Conservation (phyloP, 768 basidiomycete genomes). For the Boletus rex-veris region DNA sequence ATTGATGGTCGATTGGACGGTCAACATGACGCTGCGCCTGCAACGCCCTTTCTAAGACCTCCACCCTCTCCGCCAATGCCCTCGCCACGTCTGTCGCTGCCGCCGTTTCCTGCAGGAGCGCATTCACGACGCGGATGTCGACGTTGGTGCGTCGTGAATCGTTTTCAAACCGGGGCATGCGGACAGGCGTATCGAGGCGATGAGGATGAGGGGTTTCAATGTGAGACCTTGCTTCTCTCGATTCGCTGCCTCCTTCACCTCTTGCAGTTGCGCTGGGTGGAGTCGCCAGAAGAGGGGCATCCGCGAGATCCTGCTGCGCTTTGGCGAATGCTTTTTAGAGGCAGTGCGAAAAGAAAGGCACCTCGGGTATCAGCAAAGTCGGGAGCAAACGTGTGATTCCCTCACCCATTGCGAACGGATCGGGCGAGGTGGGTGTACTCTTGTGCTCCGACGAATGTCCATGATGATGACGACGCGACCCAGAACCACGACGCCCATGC, state of each 20-base stretch:
- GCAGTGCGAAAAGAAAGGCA: background rate
- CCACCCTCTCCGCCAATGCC: conserved; percentile 24
- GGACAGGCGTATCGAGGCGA: conserved; percentile 11
- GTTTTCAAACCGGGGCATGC: conserved; percentile 2
- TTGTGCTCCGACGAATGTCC: conserved; percentile 3
- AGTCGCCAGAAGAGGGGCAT: background rate
- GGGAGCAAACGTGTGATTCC: too few species aligned
- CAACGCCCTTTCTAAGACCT: conserved; percentile 19
- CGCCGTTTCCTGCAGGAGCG: conserved; percentile 17
- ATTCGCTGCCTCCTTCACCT: background rate
- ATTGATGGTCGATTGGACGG: background rate
- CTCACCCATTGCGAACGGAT: conserved; percentile 25
- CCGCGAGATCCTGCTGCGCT: conserved; percentile 5
- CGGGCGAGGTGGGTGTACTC: background rate
- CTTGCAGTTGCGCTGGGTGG: background rate
- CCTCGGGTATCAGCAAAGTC: background rate
- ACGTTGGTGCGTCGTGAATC: background rate
- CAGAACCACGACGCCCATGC: conserved; percentile 9
- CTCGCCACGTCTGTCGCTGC: conserved; percentile 14
- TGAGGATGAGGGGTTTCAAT: background rate
- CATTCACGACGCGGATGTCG: conserved; percentile 10
- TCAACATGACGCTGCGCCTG: background rate
- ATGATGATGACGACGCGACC: conserved; percentile 6
- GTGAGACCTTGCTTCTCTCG: background rate
- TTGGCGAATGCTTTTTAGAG: conserved; percentile 21